Conservation (phyloP, 2,329 filamentous ascomycete genomes). For the Ceratocystis destructans region DNA sequence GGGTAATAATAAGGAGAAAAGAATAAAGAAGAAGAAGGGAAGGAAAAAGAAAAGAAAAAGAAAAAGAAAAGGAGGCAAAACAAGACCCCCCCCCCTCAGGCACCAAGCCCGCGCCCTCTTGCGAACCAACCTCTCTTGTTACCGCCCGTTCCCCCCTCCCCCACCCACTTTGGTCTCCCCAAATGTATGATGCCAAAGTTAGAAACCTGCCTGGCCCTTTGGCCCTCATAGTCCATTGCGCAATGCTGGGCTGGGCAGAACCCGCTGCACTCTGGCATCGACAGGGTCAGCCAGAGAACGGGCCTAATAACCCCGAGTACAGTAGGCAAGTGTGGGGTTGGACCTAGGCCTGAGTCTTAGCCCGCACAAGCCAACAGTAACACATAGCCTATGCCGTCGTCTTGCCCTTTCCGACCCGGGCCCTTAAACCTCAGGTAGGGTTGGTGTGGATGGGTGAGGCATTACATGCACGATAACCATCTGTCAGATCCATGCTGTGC, state of each 20-base stretch:
- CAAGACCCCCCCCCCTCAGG: not conserved
- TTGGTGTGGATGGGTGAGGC: not conserved
- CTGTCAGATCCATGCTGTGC: not conserved
- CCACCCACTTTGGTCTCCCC: not conserved
- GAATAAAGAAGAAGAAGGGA: not conserved
- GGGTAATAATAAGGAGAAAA: not conserved
- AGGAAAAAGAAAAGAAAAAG: not conserved
- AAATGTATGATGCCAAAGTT: conserved; percentile 2
- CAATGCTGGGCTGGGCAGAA: not conserved
- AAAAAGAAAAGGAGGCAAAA: not conserved
- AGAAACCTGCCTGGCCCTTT: not conserved
- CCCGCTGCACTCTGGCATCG: not conserved
- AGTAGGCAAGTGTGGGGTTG: not conserved
- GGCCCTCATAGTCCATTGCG: not conserved
- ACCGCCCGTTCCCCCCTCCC: not conserved
- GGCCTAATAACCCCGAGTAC: not conserved
- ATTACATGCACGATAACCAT: not conserved
- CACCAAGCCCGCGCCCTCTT: not conserved
- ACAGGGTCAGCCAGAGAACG: not conserved
- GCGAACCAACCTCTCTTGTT: not conserved
- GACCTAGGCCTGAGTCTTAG: not conserved
- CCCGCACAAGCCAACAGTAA: not conserved
- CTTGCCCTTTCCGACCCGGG: not conserved
- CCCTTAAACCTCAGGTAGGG: not conserved
- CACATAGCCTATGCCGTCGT: not conserved